A percentile compares a stretch with the other conserved stretches of the same genome.
phyloP scores from a whole-genome alignment of 768 basidiomycete genomes.

The Mrakia gelida region DNA sequence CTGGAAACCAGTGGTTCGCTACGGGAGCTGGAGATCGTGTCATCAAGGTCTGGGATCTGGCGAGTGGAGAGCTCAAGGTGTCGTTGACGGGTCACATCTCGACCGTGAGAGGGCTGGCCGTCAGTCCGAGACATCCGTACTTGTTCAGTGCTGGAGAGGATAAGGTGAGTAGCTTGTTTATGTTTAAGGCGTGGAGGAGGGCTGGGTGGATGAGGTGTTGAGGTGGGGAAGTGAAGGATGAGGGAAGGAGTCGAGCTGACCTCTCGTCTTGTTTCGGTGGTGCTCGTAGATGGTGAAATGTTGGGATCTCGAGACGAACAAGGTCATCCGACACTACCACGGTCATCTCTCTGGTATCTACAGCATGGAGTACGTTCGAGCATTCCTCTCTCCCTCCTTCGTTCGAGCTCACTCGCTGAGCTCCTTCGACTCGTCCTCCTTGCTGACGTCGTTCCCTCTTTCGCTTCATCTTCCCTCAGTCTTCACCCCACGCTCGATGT shows the following conservation, averaged over 20 bases:
- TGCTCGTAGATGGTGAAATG: slow-evolving; percentile 90
- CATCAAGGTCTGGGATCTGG: slow-evolving; percentile 98
- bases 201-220: too few species aligned
- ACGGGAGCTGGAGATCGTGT: slow-evolving; percentile 97
- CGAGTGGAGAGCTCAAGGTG: slow-evolving; percentile 94
- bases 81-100: slow-evolving; percentile 96
- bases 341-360: slow-evolving; percentile 99
- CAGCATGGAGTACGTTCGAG: slow-evolving; percentile 54
- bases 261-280: not conserved
- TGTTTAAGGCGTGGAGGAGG: not conserved
- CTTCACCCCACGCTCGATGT: slow-evolving; percentile 94
- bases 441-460: not conserved
- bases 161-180: slow-evolving; percentile 58
- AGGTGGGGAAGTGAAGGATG: not conserved
- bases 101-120: slow-evolving; percentile 89
- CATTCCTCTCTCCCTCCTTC: not conserved
- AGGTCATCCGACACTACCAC: slow-evolving; percentile 97
- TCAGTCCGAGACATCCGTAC: slow-evolving; percentile 90
- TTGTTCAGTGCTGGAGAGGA: slow-evolving; percentile 97
- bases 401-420: not conserved
- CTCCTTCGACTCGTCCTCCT: not conserved
- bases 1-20: slow-evolving; percentile 97
- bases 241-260: not conserved
- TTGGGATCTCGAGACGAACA: slow-evolving; percentile 98
- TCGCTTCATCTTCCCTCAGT: slow-evolving; percentile 40